A percentile compares a stretch with the other conserved stretches of the same genome.
Evolutionary conservation across 257 asterid species (phyloP).

Genomic region (Misopates orontium): DNA sequence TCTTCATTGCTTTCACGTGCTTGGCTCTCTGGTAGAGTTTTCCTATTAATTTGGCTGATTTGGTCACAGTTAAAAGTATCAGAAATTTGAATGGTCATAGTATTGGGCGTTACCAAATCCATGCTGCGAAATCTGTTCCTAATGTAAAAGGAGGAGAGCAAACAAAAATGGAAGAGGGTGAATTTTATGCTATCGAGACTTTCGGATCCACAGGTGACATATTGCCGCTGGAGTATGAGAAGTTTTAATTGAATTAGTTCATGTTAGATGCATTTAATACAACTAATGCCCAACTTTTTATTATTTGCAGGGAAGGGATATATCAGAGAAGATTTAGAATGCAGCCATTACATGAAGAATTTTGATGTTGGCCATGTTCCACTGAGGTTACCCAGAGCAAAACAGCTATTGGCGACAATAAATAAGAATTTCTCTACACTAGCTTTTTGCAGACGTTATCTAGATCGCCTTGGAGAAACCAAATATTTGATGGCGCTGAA

Average conservation of each 20-base stretch:
- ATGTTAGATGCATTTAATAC: conserved; percentile 2
- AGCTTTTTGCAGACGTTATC: conserved; percentile 95
- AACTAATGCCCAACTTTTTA: conserved; percentile 14
- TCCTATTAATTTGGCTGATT: conserved; percentile 29
- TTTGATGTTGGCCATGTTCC: conserved; percentile 93
- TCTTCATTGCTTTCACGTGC: not conserved
- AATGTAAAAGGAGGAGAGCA: conserved; percentile 98
- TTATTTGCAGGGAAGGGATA: conserved; percentile 76
- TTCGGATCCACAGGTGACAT: conserved; percentile 90
- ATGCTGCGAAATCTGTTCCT: conserved; percentile 98
- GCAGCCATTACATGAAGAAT: conserved; percentile 99
- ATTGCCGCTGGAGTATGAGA: not conserved
- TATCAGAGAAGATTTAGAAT: conserved; percentile 94
- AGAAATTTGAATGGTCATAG: conserved; percentile 97
- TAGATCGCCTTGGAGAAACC: conserved; percentile 91
- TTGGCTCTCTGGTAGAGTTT: not conserved
- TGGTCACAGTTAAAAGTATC: conserved; percentile 84
- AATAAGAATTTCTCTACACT: conserved; percentile 87
- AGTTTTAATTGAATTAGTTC: conserved; percentile 17
- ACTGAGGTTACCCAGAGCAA: conserved; percentile 87
- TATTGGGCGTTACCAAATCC: conserved; percentile 89
- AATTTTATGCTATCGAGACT: conserved; percentile 94
- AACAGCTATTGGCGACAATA: conserved; percentile 83
- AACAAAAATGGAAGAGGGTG: conserved; percentile 99
- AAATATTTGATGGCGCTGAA: conserved; percentile 94